phyloP scores from a whole-genome alignment of 2,329 filamentous ascomycete species.

The Hypoxylon sp. region DNA sequence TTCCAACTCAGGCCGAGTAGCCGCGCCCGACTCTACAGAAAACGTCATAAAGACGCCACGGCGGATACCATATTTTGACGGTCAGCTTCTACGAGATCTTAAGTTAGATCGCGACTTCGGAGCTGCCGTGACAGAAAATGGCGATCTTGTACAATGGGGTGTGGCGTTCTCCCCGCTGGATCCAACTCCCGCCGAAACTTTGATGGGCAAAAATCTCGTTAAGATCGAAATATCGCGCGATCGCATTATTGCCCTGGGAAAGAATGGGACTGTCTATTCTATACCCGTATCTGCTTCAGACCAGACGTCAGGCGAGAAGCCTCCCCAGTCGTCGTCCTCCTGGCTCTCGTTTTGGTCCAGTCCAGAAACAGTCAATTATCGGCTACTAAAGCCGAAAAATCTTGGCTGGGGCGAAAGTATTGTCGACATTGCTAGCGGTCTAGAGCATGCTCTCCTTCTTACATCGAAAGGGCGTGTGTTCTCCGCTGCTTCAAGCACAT shows the following conservation, averaged over 20 bases:
- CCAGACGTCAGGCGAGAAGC: conserved; percentile 75
- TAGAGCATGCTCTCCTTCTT: conserved; percentile 88
- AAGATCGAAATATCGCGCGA: conserved; percentile 85
- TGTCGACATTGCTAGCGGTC: conserved; percentile 80
- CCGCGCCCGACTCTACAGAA: conserved; percentile 85
- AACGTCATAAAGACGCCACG: conserved; percentile 83
- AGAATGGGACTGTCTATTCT: conserved; percentile 85
- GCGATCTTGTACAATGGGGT: conserved; percentile 94
- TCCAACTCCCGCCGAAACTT: conserved; percentile 76
- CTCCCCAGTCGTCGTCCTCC: conserved; percentile 66
- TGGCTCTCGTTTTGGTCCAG: conserved; percentile 83
- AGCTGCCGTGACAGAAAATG: conserved; percentile 87
- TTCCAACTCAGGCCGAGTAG: conserved; percentile 86
- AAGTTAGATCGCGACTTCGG: conserved; percentile 88
- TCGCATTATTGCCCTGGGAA: conserved; percentile 83
- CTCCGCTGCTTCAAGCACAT: conserved; percentile 84
- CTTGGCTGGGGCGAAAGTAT: conserved; percentile 80
- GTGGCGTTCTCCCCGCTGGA: conserved; percentile 77
- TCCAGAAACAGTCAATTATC: conserved; percentile 74
- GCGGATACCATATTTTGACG: conserved; percentile 86
- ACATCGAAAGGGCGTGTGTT: conserved; percentile 90
- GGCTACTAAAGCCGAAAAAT: conserved; percentile 75
- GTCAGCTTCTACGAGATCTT: conserved; percentile 85
- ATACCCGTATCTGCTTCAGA: conserved; percentile 82
- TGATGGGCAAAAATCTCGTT: conserved; percentile 84